Percentiles rank a stretch among this genome's conserved stretches.
These are phyloP conservation scores for Magnaporthiopsis incrustans DNA, from an alignment of 2,329 filamentous ascomycete genomes.

Conservation along the genomic window DNA sequence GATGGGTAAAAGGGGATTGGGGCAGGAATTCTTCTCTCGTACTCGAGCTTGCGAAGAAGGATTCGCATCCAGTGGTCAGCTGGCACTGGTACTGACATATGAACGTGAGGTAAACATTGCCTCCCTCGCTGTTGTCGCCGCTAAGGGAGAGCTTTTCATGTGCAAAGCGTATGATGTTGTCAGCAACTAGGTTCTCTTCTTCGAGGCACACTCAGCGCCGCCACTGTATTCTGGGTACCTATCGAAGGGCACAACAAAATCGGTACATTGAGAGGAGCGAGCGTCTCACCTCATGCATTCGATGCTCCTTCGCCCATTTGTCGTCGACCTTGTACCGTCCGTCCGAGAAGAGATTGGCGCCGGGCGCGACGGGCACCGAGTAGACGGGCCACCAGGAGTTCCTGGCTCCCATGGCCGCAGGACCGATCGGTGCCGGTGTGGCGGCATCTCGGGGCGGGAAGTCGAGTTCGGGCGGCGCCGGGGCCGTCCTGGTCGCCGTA, in stretches of 20 bases:
- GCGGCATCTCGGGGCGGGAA: too few species aligned
- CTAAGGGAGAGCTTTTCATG: not conserved
- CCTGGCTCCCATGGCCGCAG: not conserved
- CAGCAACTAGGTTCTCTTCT: not conserved
- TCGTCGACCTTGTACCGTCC: not conserved
- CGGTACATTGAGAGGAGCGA: too few species aligned
- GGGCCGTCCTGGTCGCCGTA: not conserved
- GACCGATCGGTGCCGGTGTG: too few species aligned
- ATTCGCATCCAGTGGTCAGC: not conserved
- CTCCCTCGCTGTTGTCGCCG: not conserved
- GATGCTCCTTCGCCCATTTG: not conserved
- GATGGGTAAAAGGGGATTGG: not conserved
- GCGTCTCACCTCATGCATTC: not conserved
- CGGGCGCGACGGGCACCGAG: not conserved
- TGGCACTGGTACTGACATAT: conserved; percentile 5
- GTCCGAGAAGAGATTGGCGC: not conserved
- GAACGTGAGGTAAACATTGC: not conserved
- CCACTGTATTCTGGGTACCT: too few species aligned
- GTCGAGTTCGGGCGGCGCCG: not conserved
- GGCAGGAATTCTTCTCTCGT: not conserved
- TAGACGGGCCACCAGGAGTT: not conserved
- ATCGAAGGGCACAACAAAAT: not conserved
- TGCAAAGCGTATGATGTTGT: not conserved
- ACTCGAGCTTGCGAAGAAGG: conserved; percentile 4
- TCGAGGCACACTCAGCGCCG: not conserved